phyloP scores from a whole-genome alignment of 1,284 basidiomycete genomes.

The Bondarzewia mesenterica region DNA sequence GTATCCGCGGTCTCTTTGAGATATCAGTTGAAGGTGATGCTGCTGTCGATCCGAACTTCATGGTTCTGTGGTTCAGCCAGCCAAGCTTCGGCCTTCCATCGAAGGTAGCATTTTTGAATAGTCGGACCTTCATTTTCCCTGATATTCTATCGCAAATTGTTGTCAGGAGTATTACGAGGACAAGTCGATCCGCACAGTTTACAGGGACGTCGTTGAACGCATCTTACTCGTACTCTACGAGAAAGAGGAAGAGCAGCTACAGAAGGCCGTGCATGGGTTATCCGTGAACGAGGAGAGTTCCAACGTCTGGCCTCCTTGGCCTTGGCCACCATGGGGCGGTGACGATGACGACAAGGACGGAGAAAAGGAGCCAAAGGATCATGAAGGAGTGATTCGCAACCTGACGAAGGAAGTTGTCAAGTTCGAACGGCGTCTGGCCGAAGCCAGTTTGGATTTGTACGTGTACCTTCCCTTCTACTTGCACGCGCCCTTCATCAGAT shows the following conservation, averaged over 20 bases:
- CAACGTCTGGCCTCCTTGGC: constrained; percentile 73
- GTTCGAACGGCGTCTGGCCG: constrained; percentile 79
- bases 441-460: constrained; percentile 74
- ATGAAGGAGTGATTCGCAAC: constrained; percentile 41
- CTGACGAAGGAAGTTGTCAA: constrained; percentile 70
- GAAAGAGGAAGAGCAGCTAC: constrained; percentile 28
- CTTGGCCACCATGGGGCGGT: constrained; percentile 76
- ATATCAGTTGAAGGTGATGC: constrained; percentile 84
- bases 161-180: constrained; percentile 87
- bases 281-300: constrained; percentile 52
- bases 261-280: constrained; percentile 16
- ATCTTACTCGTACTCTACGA: constrained; percentile 60
- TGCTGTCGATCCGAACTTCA: constrained; percentile 81
- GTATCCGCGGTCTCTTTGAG: constrained; percentile 71
- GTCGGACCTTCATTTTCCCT: no score
- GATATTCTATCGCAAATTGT: constrained; percentile 5
- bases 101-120: no score
- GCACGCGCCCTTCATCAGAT: no score
- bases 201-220: constrained; percentile 62
- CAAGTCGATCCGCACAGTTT: constrained; percentile 58
- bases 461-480: constrained; percentile 15
- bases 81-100: constrained; percentile 81
- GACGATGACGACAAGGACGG: constrained; percentile 44
- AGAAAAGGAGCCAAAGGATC: constrained; percentile 29
- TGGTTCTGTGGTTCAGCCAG: constrained; percentile 85